Evolutionary conservation across 768 basidiomycete species (phyloP).

Genomic region (Arthromyces matolae): DNA sequence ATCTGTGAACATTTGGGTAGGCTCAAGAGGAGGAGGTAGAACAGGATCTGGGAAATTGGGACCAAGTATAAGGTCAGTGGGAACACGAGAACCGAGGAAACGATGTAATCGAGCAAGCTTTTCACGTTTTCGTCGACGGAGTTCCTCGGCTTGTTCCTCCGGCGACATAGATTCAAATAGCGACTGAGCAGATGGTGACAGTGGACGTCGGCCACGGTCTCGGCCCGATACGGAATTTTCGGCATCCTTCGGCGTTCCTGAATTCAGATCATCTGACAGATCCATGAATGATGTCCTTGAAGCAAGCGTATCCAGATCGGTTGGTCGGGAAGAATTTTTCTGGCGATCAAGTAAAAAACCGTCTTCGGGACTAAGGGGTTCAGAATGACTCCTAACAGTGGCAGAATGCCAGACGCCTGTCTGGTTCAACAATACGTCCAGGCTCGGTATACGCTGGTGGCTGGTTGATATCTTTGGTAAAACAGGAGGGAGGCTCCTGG

Average conservation of each 20-base stretch:
- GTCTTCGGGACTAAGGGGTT: constrained; percentile 48
- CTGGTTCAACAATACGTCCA: constrained; percentile 12
- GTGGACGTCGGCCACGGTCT: constrained; percentile 26
- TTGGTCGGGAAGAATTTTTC: constrained; percentile 13
- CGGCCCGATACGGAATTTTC: constrained; percentile 16
- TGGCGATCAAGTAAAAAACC: constrained; percentile 31
- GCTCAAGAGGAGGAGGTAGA: constrained; percentile 25
- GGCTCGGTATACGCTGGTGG: constrained; percentile 21
- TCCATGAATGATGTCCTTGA: constrained; percentile 59
- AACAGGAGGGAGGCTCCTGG: constrained; percentile 6
- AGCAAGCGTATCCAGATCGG: constrained; percentile 19
- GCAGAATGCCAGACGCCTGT: constrained; percentile 32
- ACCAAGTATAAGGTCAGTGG: constrained; percentile 62
- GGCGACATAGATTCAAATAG: constrained; percentile 46
- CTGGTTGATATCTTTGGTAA: constrained; percentile 17
- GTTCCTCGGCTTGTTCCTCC: constrained; percentile 56
- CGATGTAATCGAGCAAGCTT: constrained; percentile 80
- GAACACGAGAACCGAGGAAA: constrained; percentile 80
- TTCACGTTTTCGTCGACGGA: constrained; percentile 66
- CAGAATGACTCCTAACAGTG: constrained; percentile 45
- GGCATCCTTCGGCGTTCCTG: constrained; percentile 20
- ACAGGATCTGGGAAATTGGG: constrained; percentile 28
- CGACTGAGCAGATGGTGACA: constrained; percentile 41
- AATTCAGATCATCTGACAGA: constrained; percentile 59
- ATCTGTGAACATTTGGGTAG: constrained; percentile 18